Evolutionary conservation across 2,329 filamentous ascomycete species (phyloP), one percentile per base, ranked within the genome.

Genomic region (Sordariomycetes sp.): DNA sequence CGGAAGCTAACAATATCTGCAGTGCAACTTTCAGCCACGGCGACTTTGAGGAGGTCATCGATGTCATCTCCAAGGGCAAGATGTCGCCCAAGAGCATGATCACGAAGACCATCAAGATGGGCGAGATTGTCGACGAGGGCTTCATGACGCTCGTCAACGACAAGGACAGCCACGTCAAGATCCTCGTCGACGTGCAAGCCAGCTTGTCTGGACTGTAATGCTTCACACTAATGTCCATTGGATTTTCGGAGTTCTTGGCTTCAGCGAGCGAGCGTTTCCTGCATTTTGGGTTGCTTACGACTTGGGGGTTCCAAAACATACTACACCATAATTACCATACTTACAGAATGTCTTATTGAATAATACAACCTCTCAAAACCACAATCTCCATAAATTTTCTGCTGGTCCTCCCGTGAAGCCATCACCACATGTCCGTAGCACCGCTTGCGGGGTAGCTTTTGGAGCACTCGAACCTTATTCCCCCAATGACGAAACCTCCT

Each of bases 161-260:
- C 40, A 76, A 74, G 45, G 72, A 79, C 30, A 70, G 65, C 34
- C 72, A 79, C 44, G 72, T 79, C 19, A 80, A 80, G 55, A 72
- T 80, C 20, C 42, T 80, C 30, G 69, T 80, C 2, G 65, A 75
- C 14, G 38, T 55, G 3, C 37, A 45, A n/a, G 29, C 27, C 15
- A 26, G 36, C 17, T 17, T 32, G 18, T 33, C 23, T 14, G 14
- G 28, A 49, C 43, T 15, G 57, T 60, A 38, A 43, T 56, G 47
- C 33, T 14, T 18, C 32, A n/a, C n/a, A n/a, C 26, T 4, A 10
- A 11, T 8, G 8, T 20, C 16, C 21, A 19, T 32, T 21, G 6
- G 6, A 15, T 27, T 27, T 27, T 12, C 16, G 7, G 6, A 15
- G 7, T 27, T 9, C n/a, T 16, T 30, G 29, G 16, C 9, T 20